Evolutionary conservation across 2,329 filamentous ascomycete species (phyloP).

Genomic region (Pochonia chlamydosporia): DNA sequence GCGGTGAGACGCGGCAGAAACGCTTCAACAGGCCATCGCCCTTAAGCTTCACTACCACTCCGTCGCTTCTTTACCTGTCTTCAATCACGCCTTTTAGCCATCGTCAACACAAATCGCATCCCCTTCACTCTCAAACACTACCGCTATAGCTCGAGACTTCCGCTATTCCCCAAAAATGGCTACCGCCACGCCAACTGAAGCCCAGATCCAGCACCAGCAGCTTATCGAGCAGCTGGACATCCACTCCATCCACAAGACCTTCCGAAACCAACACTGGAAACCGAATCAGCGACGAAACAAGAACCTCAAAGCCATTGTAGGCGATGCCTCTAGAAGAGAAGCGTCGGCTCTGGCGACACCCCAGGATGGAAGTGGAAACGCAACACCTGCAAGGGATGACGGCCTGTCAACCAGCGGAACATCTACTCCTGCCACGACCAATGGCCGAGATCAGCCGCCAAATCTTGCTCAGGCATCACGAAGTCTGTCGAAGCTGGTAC

Average conservation of each 20-base stretch:
- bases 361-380: slow-evolving; percentile 69
- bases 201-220: slow-evolving; percentile 72
- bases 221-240: slow-evolving; percentile 92
- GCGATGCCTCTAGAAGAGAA: slow-evolving; percentile 82
- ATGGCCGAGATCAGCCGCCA: slow-evolving; percentile 39
- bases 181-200: slow-evolving; percentile 61
- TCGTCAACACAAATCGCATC: too few species aligned
- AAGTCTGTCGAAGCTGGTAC: slow-evolving; percentile 77
- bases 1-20: slow-evolving; percentile 32
- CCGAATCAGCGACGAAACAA: slow-evolving; percentile 96
- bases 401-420: slow-evolving; percentile 52
- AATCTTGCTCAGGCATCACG: slow-evolving; percentile 88
- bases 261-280: slow-evolving; percentile 86
- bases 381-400: slow-evolving; percentile 53
- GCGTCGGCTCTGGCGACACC: slow-evolving; percentile 79
- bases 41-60: neutral
- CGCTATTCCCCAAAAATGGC: slow-evolving; percentile 35
- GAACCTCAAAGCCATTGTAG: slow-evolving; percentile 94
- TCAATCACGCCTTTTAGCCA: too few species aligned
- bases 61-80: too few species aligned
- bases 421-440: slow-evolving; percentile 46
- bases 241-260: slow-evolving; percentile 76
- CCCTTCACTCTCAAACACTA: too few species aligned
- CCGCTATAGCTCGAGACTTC: slow-evolving; percentile 24
- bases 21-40: neutral